Evolutionary conservation across 345 rosid species (phyloP).

Genomic region (Triadica sebifera): DNA sequence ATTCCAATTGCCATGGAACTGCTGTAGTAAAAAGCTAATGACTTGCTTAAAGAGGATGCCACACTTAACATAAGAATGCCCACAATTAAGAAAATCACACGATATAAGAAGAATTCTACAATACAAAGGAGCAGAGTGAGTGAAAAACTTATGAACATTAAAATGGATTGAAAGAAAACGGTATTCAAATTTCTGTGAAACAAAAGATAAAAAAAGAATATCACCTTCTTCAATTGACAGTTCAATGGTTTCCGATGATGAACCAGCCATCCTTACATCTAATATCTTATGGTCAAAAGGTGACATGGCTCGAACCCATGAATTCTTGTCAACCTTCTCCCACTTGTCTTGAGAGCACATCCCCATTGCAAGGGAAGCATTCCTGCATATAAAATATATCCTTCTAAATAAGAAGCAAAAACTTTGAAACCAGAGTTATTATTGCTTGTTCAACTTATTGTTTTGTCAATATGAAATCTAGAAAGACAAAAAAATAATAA

Average conservation of each 20-base stretch:
- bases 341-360: slow-evolving; percentile 76
- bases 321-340: slow-evolving; percentile 71
- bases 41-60: slow-evolving; percentile 70
- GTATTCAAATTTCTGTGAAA: background rate
- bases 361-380: slow-evolving; percentile 67
- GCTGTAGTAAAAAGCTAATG: slow-evolving; percentile 78
- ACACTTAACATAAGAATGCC: slow-evolving; percentile 61
- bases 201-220: background rate
- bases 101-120: slow-evolving; percentile 64
- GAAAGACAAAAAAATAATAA: background rate
- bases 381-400: slow-evolving; percentile 45
- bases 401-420: background rate
- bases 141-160: slow-evolving; percentile 13
- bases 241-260: slow-evolving; percentile 42
- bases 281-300: slow-evolving; percentile 80
- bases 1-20: slow-evolving; percentile 90
- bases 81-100: slow-evolving; percentile 53
- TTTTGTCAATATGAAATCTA: background rate
- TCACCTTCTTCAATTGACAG: slow-evolving; percentile 70
- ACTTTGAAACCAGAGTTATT: background rate
- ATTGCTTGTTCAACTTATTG: background rate
- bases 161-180: slow-evolving; percentile 4
- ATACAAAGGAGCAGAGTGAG: slow-evolving; percentile 14
- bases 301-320: slow-evolving; percentile 77
- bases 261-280: slow-evolving; percentile 54